phyloP scores from a whole-genome alignment of 805 yeast species.

The Saturnispora sanitii region DNA sequence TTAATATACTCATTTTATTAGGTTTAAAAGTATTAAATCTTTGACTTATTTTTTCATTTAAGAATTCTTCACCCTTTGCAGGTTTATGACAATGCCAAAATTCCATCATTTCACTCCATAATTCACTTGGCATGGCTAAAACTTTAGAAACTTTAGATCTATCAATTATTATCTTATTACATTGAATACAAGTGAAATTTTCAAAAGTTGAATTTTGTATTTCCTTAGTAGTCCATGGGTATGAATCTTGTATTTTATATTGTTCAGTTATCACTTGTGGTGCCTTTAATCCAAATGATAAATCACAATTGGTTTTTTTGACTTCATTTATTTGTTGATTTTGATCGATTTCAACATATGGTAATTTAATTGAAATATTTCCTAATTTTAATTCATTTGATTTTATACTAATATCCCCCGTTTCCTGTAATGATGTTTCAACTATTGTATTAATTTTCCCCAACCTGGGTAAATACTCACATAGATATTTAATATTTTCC shows the following conservation, averaged over 20 bases:
- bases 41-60: constrained; percentile 7
- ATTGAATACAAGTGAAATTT: constrained; percentile 15
- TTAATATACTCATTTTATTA: constrained; percentile 30
- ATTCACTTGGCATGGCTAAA: constrained; percentile 76
- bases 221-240: constrained; percentile 20
- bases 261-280: constrained; percentile 1
- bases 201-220: constrained; percentile 6
- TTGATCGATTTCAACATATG: background rate
- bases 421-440: background rate
- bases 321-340: background rate
- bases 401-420: background rate
- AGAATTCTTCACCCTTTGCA: constrained; percentile 13
- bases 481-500: background rate
- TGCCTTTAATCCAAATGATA: background rate
- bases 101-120: constrained; percentile 94
- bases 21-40: constrained; percentile 40
- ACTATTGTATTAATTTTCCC: background rate
- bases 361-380: constrained; percentile 1
- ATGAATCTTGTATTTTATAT: constrained; percentile 13
- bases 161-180: constrained; percentile 17
- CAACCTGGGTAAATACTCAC: constrained; percentile 6
- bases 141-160: constrained; percentile 29
- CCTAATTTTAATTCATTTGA: background rate
- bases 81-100: constrained; percentile 97
- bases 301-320: background rate